Base-by-base conservation (phyloP, 106 monocot species). In the Narthecium ossifragum region DNA sequence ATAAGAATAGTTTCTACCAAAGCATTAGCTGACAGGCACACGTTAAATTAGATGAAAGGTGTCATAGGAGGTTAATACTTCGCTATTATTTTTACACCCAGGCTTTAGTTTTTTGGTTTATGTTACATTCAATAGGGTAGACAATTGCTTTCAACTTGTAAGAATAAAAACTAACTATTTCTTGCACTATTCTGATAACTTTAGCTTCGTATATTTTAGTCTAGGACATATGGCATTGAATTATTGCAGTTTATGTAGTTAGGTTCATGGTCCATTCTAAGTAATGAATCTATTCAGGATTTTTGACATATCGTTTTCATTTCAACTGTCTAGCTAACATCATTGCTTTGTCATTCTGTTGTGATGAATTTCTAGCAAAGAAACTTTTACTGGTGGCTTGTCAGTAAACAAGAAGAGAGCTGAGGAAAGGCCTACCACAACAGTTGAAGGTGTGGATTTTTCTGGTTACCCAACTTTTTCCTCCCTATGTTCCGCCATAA, bases 341-440 rank as follows among this genome's bases (percentile, higher is more conserved):
- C n/a, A n/a, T n/a, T n/a, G n/a, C n/a, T n/a, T n/a, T n/a, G 40
- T 47, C n/a, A 46, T 56, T n/a, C 31, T 53, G 28, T 13, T 40
- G 14, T 50, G 39, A 31, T 43, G 26, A 13, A 14, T 47, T 27
- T 59, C 17, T 65, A 88, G 88, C 65, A 77, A 79, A 55, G 88
- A 88, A 68, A 88, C 88, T n/a, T 74, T 83, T 46, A 14, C 64
- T 36, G 88, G 88, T 65, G 88, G 88, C 17, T 37, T 76, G 26
- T 72, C 79, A n/a, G 83, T 83, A n/a, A 83, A 83, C 60, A 76
- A 63, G 48, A 83, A 69, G 60, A 83, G 88, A 74, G 73, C 76
- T 47, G 83, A 88, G 55, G 80, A 71, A 56, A 80, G 83, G 39
- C 51, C n/a, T n/a, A n/a, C n/a, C 83, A 1, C 63, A 62, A 32